phyloP scores from a whole-genome alignment of 2,329 filamentous ascomycete genomes.

The Apiospora phragmitis region DNA sequence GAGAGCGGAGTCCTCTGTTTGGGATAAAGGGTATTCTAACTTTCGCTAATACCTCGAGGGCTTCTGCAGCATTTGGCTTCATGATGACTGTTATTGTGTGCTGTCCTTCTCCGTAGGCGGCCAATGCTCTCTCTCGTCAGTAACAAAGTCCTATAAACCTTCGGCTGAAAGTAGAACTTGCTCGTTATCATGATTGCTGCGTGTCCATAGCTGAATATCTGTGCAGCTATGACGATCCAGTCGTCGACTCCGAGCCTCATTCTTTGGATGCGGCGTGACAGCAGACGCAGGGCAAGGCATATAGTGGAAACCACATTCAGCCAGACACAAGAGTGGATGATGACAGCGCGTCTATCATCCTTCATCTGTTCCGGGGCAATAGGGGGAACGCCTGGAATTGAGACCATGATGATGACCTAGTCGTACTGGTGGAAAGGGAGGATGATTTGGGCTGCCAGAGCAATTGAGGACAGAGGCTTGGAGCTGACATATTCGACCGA shows the following conservation, averaged over 20 bases:
- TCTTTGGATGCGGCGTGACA: neutral
- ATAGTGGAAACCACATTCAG: neutral
- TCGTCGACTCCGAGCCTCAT: neutral
- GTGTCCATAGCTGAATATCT: neutral
- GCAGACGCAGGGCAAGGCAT: neutral
- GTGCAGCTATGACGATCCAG: neutral
- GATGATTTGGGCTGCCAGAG: neutral
- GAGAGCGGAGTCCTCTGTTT: no score
- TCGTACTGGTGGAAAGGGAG: neutral
- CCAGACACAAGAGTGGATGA: neutral
- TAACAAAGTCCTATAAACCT: no score
- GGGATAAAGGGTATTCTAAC: neutral
- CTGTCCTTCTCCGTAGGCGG: neutral
- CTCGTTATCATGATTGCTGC: neutral
- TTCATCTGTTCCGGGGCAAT: neutral
- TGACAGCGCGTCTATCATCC: neutral
- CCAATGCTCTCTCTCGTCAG: no score
- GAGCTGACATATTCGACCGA: neutral
- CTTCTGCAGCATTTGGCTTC: neutral
- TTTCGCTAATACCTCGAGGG: neutral
- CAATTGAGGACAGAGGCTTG: neutral
- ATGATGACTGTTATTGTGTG: neutral
- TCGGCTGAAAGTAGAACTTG: neutral
- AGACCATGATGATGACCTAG: neutral
- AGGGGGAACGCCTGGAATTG: neutral